Conservation (phyloP, 306 rosid genomes). For the cucumber (Cucumis sativus) region DNA sequence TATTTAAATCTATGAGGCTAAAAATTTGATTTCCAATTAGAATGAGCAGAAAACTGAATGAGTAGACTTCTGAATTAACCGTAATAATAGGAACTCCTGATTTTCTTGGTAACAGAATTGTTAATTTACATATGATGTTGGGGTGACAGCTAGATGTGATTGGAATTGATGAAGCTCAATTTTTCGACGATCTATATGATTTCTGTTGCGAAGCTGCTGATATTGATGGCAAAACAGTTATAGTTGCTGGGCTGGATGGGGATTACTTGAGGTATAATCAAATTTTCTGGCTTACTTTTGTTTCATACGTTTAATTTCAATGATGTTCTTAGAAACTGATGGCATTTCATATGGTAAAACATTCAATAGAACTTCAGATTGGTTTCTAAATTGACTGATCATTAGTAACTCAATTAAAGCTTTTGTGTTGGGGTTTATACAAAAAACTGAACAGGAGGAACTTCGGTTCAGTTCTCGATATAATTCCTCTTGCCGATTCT, state of each 20-base stretch:
- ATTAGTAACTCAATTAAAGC: neutral
- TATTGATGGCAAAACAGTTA: conserved; percentile 33
- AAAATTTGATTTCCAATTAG: neutral
- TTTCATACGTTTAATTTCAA: neutral
- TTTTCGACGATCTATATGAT: conserved; percentile 35
- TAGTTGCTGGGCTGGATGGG: conserved; percentile 40
- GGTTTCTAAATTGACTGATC: neutral
- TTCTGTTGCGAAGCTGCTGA: conserved; percentile 41
- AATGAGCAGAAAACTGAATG: neutral
- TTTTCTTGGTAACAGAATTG: neutral
- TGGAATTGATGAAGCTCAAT: conserved; percentile 44
- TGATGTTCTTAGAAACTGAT: conserved; percentile 3
- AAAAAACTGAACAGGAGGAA: conserved; percentile 48
- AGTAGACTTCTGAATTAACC: neutral
- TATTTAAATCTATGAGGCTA: neutral
- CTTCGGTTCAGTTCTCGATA: conserved; percentile 57
- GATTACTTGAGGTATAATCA: conserved; percentile 30
- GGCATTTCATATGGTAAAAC: neutral
- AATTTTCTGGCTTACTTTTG: neutral
- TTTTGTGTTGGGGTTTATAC: neutral
- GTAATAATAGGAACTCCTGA: neutral
- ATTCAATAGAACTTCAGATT: neutral
- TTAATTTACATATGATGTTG: conserved; percentile 10
- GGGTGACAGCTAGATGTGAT: conserved; percentile 36
- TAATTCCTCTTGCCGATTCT: conserved; percentile 38